Evolutionary conservation across 2,329 filamentous ascomycete species (phyloP).

Genomic region (Beauveria caledonica): DNA sequence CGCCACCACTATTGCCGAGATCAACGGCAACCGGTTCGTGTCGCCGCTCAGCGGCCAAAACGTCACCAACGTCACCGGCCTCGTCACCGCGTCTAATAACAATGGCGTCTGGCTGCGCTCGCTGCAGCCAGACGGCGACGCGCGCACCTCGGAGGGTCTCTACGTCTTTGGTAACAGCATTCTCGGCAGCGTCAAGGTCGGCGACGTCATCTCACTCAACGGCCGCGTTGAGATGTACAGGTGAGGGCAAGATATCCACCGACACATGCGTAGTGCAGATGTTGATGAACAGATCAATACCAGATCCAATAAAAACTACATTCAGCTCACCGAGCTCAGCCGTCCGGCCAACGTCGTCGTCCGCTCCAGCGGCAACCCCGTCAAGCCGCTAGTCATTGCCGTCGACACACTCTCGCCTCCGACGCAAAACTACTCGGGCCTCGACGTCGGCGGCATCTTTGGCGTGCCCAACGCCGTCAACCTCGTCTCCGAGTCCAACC

Average conservation of each 20-base stretch:
- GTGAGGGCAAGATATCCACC: constrained; percentile 25
- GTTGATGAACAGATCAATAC: not conserved
- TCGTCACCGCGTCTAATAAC: constrained; percentile 55
- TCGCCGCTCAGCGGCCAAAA: constrained; percentile 50
- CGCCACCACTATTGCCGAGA: constrained; percentile 47
- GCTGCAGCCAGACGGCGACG: constrained; percentile 44
- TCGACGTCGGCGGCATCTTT: constrained; percentile 60
- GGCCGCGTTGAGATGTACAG: constrained; percentile 50
- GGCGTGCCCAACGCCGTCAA: constrained; percentile 53
- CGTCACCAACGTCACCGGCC: constrained; percentile 51
- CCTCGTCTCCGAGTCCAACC: constrained; percentile 51
- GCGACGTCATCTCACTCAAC: constrained; percentile 53
- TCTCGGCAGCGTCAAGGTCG: constrained; percentile 45
- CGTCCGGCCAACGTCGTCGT: constrained; percentile 45
- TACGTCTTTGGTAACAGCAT: constrained; percentile 53
- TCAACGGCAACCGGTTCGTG: constrained; percentile 58
- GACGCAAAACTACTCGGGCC: constrained; percentile 48
- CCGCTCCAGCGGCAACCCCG: constrained; percentile 43
- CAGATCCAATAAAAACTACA: constrained; percentile 45
- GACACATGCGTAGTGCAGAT: not conserved
- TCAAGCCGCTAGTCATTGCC: constrained; percentile 54
- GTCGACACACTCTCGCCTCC: constrained; percentile 49
- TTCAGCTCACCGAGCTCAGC: constrained; percentile 57
- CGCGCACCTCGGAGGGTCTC: constrained; percentile 53
- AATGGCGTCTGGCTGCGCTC: constrained; percentile 59